These are phyloP conservation scores for Corylus avellana DNA, from an alignment of 306 rosid species.

Conservation along the genomic window DNA sequence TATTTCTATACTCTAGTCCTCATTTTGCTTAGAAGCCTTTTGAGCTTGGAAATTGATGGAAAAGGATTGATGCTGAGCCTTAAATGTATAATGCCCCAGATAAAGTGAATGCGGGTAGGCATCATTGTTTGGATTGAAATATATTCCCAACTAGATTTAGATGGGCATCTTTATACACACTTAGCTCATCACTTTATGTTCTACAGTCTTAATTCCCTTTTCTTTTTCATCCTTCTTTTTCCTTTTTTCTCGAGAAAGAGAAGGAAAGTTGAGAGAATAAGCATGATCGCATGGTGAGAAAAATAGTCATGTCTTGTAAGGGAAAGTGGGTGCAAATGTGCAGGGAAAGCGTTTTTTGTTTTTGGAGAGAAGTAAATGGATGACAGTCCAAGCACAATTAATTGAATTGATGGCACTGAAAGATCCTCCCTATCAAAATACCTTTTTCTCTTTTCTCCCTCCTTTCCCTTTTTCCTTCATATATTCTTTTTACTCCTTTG, in stretches of 20 bases:
- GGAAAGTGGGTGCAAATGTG: constrained; percentile 63
- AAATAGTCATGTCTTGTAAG: constrained; percentile 64
- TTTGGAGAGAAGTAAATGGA: constrained; percentile 50
- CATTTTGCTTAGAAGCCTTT: constrained; percentile 71
- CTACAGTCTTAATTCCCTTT: constrained; percentile 36
- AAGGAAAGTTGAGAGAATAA: constrained; percentile 40
- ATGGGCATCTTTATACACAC: constrained; percentile 47
- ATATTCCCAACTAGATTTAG: constrained; percentile 57
- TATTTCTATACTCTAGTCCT: constrained; percentile 38
- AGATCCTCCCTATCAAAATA: constrained; percentile 45
- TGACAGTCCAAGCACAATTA: constrained; percentile 70
- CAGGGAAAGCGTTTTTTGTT: constrained; percentile 42
- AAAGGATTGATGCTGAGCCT: constrained; percentile 55
- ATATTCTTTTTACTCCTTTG: constrained; percentile 23
- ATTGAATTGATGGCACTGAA: constrained; percentile 56
- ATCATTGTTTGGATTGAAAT: constrained; percentile 68
- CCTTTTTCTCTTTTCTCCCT: not conserved
- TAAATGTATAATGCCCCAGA: constrained; percentile 29
- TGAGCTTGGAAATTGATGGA: constrained; percentile 68
- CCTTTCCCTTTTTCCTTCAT: constrained; percentile 5
- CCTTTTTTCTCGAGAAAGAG: constrained; percentile 42
- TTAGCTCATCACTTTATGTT: constrained; percentile 53
- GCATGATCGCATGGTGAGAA: constrained; percentile 62
- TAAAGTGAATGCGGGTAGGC: constrained; percentile 49
- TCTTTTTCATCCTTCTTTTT: constrained; percentile 30